Evolutionary conservation across 2,329 filamentous ascomycete genomes (phyloP).

Genomic region (Byssochlamys sp.): DNA sequence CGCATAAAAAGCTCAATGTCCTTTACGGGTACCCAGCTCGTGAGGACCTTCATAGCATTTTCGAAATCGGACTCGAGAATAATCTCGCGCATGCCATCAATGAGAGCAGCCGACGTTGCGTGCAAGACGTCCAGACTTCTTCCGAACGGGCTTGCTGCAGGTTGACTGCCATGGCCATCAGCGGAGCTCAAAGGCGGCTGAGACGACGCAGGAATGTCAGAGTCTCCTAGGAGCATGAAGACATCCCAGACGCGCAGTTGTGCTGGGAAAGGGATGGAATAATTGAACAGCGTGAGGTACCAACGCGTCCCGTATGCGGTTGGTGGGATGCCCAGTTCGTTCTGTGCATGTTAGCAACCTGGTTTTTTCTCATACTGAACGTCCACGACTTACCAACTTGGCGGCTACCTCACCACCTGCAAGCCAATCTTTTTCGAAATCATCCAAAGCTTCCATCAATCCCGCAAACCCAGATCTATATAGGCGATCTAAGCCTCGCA

Average conservation of each 20-base stretch:
- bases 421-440: conserved; percentile 81
- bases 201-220: conserved; percentile 36
- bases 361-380: neutral
- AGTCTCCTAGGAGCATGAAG: conserved; percentile 84
- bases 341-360: conserved; percentile 35
- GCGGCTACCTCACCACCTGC: conserved; percentile 63
- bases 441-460: conserved; percentile 72
- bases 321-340: conserved; percentile 67
- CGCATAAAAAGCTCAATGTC: conserved; percentile 91
- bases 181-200: conserved; percentile 5
- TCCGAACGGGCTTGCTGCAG: conserved; percentile 37
- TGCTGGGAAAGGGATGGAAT: conserved; percentile 86
- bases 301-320: conserved; percentile 93
- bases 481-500: conserved; percentile 73
- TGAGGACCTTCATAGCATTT: conserved; percentile 93
- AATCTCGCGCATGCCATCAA: conserved; percentile 80
- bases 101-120: conserved; percentile 77
- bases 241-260: conserved; percentile 96
- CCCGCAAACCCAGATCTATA: conserved; percentile 79
- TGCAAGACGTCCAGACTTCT: conserved; percentile 78
- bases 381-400: conserved; percentile 57
- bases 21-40: conserved; percentile 84
- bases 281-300: conserved; percentile 96
- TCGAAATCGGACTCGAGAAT: conserved; percentile 91
- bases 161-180: conserved; percentile 13